Evolutionary conservation across 495 filamentous ascomycete genomes (phyloP).

Genomic region (Opeltia flavorubescens): DNA sequence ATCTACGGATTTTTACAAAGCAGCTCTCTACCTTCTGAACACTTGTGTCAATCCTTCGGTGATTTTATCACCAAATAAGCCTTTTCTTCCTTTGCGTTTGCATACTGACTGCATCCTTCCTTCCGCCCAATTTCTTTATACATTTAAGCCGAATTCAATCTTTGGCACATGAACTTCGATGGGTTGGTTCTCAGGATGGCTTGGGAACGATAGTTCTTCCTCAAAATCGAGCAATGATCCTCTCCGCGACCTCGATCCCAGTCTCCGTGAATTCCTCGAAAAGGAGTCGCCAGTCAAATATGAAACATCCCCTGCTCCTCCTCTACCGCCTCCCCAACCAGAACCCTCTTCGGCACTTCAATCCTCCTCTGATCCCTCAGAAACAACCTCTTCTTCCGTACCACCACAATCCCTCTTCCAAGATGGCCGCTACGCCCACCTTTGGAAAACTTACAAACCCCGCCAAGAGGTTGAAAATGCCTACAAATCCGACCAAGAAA

Average conservation of each 20-base stretch:
- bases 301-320: constrained; percentile 27
- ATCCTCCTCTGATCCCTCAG: constrained; percentile 24
- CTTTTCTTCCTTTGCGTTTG: no score
- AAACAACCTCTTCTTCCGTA: constrained; percentile 23
- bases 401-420: constrained; percentile 45
- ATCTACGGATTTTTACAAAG: no score
- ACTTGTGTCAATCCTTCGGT: no score
- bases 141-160: no score
- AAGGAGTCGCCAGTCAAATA: constrained; percentile 71
- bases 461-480: constrained; percentile 46
- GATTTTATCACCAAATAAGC: no score
- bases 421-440: constrained; percentile 84
- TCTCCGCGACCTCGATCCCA: constrained; percentile 69
- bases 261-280: constrained; percentile 69
- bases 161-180: constrained; percentile 23
- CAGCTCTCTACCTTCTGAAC: no score
- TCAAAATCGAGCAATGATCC: constrained; percentile 44
- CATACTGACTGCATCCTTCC: no score
- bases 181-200: constrained; percentile 59
- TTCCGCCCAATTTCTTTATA: no score
- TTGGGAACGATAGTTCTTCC: constrained; percentile 22
- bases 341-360: constrained; percentile 17
- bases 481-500: constrained; percentile 55
- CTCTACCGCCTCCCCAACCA: constrained; percentile 13
- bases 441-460: constrained; percentile 81